Evolutionary conservation across 2,329 filamentous ascomycete genomes (phyloP).

Genomic region (Aurifilum marmelostoma): DNA sequence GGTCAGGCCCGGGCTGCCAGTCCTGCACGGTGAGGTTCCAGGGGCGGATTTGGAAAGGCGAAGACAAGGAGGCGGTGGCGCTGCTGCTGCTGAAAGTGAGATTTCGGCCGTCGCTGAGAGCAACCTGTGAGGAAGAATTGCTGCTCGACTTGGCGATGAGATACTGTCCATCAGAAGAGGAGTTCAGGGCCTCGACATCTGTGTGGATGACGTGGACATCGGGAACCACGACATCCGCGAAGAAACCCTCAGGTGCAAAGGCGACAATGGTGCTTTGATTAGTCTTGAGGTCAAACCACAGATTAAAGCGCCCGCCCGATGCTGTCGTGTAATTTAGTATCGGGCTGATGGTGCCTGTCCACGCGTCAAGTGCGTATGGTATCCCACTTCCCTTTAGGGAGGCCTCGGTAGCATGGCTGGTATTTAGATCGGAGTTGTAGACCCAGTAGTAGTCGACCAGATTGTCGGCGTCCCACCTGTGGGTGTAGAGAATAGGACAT

Average conservation of each 20-base stretch:
- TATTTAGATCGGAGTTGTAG: slow-evolving; percentile 16
- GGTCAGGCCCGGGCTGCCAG: slow-evolving; percentile 19
- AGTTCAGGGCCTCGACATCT: not conserved
- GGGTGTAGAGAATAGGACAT: slow-evolving; percentile 13
- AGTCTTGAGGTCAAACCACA: slow-evolving; percentile 17
- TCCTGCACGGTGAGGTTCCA: slow-evolving; percentile 22
- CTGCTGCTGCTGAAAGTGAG: not conserved
- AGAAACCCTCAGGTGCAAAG: slow-evolving; percentile 15
- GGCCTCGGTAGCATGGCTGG: slow-evolving; percentile 14
- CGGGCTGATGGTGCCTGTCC: slow-evolving; percentile 14
- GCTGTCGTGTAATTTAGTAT: slow-evolving; percentile 13
- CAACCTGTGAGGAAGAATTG: not conserved
- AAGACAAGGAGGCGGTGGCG: not conserved
- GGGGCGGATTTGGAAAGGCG: not conserved
- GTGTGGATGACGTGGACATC: slow-evolving; percentile 5
- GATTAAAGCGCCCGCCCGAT: not conserved
- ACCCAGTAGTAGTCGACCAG: slow-evolving; percentile 21
- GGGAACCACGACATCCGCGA: slow-evolving; percentile 5
- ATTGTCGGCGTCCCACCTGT: slow-evolving; percentile 18
- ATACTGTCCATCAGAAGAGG: not conserved
- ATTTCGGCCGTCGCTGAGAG: slow-evolving; percentile 11
- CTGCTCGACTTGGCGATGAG: slow-evolving; percentile 5
- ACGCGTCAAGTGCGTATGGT: slow-evolving; percentile 16
- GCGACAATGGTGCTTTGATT: slow-evolving; percentile 21
- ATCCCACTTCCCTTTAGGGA: slow-evolving; percentile 6